Evolutionary conservation across 345 rosid genomes (phyloP).

Genomic region (Aegle marmelos): DNA sequence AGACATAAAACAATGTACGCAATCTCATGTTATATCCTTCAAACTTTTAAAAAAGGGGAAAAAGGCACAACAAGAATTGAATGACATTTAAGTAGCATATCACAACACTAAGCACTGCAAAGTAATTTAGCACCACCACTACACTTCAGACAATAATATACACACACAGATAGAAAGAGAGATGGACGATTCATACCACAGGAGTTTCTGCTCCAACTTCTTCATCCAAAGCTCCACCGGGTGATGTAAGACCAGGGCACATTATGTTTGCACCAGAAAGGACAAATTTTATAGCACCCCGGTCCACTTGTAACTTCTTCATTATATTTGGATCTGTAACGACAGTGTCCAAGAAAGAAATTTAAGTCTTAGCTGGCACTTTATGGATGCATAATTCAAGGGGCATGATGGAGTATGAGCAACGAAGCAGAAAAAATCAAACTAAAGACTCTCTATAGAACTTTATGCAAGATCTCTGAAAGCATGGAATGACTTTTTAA

Average conservation of each 20-base stretch:
- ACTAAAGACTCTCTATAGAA: background rate
- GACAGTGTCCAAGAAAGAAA: background rate
- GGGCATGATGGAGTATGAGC: background rate
- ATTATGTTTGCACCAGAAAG: constrained; percentile 98
- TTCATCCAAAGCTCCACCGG: constrained; percentile 89
- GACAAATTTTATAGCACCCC: constrained; percentile 95
- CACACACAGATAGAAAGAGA: background rate
- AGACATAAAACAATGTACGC: background rate
- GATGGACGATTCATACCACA: constrained; percentile 52
- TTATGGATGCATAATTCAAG: background rate
- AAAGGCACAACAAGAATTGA: background rate
- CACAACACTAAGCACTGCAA: background rate
- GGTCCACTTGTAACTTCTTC: constrained; percentile 93
- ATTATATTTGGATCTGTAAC: constrained; percentile 81
- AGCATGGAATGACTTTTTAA: background rate
- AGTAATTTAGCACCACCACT: background rate
- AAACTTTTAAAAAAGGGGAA: no score
- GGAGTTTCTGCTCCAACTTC: constrained; percentile 92
- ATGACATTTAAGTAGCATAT: background rate
- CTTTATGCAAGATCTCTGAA: background rate
- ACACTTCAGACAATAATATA: background rate
- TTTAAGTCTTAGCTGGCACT: background rate
- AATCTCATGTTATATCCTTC: background rate
- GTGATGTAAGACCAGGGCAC: constrained; percentile 99
- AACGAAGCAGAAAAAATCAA: background rate